Conservation (phyloP, 1,284 basidiomycete genomes). For the Xerocomus nothofagi region DNA sequence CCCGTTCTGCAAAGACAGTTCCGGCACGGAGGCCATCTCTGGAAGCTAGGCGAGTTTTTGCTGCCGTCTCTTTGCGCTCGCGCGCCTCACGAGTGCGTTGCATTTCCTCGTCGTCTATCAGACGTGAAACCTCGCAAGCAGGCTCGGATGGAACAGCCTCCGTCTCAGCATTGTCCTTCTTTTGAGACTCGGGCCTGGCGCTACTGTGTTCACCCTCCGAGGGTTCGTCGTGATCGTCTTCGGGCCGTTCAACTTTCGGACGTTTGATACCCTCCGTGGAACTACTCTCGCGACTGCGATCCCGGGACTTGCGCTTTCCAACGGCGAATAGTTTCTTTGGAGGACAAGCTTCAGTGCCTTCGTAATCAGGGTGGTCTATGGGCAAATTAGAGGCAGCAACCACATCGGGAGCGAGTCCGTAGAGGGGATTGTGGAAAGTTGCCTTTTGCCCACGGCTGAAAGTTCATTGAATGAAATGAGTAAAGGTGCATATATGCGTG, state of each 20-base stretch:
- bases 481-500: background rate
- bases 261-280: conserved; percentile 14
- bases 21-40: conserved; percentile 34
- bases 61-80: conserved; percentile 23
- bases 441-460: conserved; percentile 35
- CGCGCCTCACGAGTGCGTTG: conserved; percentile 26
- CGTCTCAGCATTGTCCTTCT: conserved; percentile 5
- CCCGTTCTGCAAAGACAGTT: conserved; percentile 29
- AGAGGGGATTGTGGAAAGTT: conserved; percentile 35
- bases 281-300: conserved; percentile 21
- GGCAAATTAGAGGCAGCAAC: conserved; percentile 32
- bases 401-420: conserved; percentile 27
- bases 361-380: conserved; percentile 34
- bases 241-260: conserved; percentile 1
- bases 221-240: conserved; percentile 8
- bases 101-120: conserved; percentile 3
- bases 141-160: conserved; percentile 9
- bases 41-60: conserved; percentile 24
- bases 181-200: background rate
- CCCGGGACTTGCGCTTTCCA: conserved; percentile 27
- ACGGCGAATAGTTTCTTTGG: conserved; percentile 27
- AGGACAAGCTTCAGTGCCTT: conserved; percentile 31
- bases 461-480: background rate
- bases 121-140: background rate
- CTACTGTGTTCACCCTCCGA: conserved; percentile 19